Percentiles rank a stretch among this genome's conserved stretches.
phyloP scores from a whole-genome alignment of 1,139 yeast species.

The Nematodospora anomalae region DNA sequence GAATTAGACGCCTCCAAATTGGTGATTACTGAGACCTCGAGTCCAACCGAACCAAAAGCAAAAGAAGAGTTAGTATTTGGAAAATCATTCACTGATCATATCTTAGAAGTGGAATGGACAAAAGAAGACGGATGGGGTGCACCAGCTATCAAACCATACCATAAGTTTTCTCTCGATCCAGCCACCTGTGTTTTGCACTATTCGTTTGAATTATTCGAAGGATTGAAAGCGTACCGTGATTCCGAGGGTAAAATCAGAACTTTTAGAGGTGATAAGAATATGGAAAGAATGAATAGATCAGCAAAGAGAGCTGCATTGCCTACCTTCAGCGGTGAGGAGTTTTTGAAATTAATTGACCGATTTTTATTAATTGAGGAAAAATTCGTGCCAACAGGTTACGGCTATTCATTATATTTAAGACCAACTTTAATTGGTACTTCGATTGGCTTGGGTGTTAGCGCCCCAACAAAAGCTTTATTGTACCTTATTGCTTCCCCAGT shows the following conservation, averaged over 20 bases:
- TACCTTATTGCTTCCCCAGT: conserved; percentile 92
- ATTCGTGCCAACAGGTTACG: conserved; percentile 80
- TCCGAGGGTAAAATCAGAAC: conserved; percentile 66
- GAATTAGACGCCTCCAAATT: conserved; percentile 68
- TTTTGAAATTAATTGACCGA: conserved; percentile 71
- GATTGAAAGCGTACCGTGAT: conserved; percentile 90
- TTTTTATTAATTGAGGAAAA: conserved; percentile 70
- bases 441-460: conserved; percentile 77
- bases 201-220: conserved; percentile 94
- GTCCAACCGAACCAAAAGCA: conserved; percentile 67
- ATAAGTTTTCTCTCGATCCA: conserved; percentile 74
- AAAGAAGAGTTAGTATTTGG: conserved; percentile 84
- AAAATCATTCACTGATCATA: conserved; percentile 83
- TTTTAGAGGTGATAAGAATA: conserved; percentile 89
- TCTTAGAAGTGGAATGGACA: conserved; percentile 86
- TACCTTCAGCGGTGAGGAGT: conserved; percentile 73
- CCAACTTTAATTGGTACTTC: conserved; percentile 95
- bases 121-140: conserved; percentile 75
- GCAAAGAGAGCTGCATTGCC: conserved; percentile 89
- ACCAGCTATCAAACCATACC: conserved; percentile 87
- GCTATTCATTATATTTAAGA: conserved; percentile 88
- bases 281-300: conserved; percentile 86
- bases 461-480: conserved; percentile 77
- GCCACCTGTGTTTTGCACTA: conserved; percentile 89
- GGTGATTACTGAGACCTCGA: conserved; percentile 51